Percentiles rank a stretch among this genome's conserved stretches.
Conservation (phyloP, 768 basidiomycete species). For the Tricholoma sp. region DNA sequence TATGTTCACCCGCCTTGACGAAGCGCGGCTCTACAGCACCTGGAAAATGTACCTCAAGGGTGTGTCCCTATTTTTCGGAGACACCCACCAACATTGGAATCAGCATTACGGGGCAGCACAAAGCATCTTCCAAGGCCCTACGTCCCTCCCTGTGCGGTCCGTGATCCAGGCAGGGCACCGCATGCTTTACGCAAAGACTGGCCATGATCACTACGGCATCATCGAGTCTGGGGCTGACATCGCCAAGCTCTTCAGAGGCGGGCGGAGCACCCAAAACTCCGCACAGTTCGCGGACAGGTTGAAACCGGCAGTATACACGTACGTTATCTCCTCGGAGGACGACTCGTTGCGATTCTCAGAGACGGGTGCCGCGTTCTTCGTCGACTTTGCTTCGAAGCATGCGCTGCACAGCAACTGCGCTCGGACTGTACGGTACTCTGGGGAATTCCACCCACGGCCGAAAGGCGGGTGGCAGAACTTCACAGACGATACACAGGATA, state of each 20-base stretch:
- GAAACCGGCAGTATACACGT: slow-evolving; percentile 83
- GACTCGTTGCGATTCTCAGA: slow-evolving; percentile 80
- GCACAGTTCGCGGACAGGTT: slow-evolving; percentile 37
- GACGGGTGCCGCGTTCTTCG: slow-evolving; percentile 83
- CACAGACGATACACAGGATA: slow-evolving; percentile 47
- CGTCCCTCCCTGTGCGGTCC: slow-evolving; percentile 58
- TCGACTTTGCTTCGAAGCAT: slow-evolving; percentile 84
- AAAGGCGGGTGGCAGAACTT: slow-evolving; percentile 64
- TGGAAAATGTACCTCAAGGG: slow-evolving; percentile 73
- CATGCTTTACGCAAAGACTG: slow-evolving; percentile 67
- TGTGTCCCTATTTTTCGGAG: slow-evolving; percentile 53
- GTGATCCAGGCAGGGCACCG: slow-evolving; percentile 69
- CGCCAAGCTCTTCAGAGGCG: slow-evolving; percentile 46
- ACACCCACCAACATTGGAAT: slow-evolving; percentile 64
- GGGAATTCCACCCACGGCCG: slow-evolving; percentile 77
- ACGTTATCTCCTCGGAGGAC: slow-evolving; percentile 72
- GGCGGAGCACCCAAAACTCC: slow-evolving; percentile 14
- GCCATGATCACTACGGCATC: slow-evolving; percentile 56
- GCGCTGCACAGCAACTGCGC: slow-evolving; percentile 77
- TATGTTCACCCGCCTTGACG: slow-evolving; percentile 53
- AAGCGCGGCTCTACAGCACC: slow-evolving; percentile 65
- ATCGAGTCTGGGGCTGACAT: slow-evolving; percentile 47
- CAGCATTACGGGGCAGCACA: slow-evolving; percentile 62
- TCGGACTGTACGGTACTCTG: slow-evolving; percentile 61
- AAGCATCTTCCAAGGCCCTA: slow-evolving; percentile 60